phyloP scores from a whole-genome alignment of 345 rosid species.

The Diplotaxis tenuifolia region DNA sequence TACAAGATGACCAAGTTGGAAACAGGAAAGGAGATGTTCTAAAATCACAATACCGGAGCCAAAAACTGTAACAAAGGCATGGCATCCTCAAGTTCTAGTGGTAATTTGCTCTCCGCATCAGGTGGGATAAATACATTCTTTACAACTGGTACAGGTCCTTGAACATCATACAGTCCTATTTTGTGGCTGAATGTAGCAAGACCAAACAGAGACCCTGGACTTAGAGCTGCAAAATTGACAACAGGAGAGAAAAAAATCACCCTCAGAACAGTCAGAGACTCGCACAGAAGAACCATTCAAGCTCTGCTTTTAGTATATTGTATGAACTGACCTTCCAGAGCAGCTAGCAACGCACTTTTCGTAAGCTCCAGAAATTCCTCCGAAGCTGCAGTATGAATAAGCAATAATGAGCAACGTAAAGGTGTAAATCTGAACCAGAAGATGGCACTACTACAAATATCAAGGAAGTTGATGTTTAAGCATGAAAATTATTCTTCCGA shows the following conservation, averaged over 20 bases:
- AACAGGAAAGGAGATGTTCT: background rate
- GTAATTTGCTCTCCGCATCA: constrained; percentile 61
- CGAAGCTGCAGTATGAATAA: constrained; percentile 59
- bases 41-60: constrained; percentile 67
- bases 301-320: constrained; percentile 8
- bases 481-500: background rate
- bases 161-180: constrained; percentile 91
- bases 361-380: constrained; percentile 98
- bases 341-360: constrained; percentile 86
- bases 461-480: too few species aligned
- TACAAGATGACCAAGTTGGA: background rate
- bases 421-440: background rate
- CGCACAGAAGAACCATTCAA: background rate
- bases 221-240: constrained; percentile 58
- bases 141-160: constrained; percentile 86
- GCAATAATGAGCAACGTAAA: background rate
- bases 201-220: constrained; percentile 87
- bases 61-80: constrained; percentile 89
- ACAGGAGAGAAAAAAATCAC: constrained; percentile 4
- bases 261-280: constrained; percentile 9
- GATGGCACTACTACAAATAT: background rate
- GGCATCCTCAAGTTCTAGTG: constrained; percentile 83
- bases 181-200: constrained; percentile 93
- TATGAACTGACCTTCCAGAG: constrained; percentile 70
- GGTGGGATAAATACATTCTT: constrained; percentile 84